Conservation (phyloP, 164 flowering plant genomes). For the Euptelea pleiosperma region DNA sequence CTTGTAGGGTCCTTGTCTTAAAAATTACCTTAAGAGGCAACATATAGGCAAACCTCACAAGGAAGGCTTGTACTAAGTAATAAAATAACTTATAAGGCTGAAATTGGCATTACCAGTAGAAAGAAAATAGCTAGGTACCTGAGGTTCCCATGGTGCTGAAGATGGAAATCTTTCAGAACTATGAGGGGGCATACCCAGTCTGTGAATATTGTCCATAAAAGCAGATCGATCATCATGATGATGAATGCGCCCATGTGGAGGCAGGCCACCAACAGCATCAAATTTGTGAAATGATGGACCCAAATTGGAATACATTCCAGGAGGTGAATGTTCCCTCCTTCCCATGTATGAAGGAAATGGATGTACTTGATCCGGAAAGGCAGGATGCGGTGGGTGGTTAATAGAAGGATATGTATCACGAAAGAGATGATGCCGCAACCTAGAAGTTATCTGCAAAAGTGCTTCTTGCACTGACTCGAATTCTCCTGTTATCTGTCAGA, state of each 20-base stretch:
- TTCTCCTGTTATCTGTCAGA: slow-evolving; percentile 70
- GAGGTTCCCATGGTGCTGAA: slow-evolving; percentile 64
- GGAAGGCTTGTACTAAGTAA: not conserved
- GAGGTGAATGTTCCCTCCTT: slow-evolving; percentile 73
- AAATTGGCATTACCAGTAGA: not conserved
- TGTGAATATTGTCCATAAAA: slow-evolving; percentile 53
- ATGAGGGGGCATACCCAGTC: slow-evolving; percentile 58
- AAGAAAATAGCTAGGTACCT: slow-evolving; percentile 38
- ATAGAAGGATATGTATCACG: slow-evolving; percentile 61
- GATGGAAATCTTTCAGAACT: slow-evolving; percentile 55
- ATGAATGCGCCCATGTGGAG: slow-evolving; percentile 52
- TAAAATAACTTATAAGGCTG: not conserved
- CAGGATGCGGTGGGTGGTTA: slow-evolving; percentile 46
- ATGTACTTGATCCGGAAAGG: slow-evolving; percentile 53
- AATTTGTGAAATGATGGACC: slow-evolving; percentile 59
- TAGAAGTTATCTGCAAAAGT: slow-evolving; percentile 74
- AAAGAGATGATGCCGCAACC: slow-evolving; percentile 64
- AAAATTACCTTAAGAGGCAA: not conserved
- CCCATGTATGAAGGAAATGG: slow-evolving; percentile 59
- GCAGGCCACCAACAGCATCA: slow-evolving; percentile 47
- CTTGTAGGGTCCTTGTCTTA: too few relatives aligned
- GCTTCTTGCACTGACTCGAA: slow-evolving; percentile 86
- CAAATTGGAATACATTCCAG: slow-evolving; percentile 48
- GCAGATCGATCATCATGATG: slow-evolving; percentile 60
- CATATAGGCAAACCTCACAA: too few relatives aligned